These are phyloP conservation scores for Podospora didyma DNA, from an alignment of 495 filamentous ascomycete genomes.

Conservation along the genomic window DNA sequence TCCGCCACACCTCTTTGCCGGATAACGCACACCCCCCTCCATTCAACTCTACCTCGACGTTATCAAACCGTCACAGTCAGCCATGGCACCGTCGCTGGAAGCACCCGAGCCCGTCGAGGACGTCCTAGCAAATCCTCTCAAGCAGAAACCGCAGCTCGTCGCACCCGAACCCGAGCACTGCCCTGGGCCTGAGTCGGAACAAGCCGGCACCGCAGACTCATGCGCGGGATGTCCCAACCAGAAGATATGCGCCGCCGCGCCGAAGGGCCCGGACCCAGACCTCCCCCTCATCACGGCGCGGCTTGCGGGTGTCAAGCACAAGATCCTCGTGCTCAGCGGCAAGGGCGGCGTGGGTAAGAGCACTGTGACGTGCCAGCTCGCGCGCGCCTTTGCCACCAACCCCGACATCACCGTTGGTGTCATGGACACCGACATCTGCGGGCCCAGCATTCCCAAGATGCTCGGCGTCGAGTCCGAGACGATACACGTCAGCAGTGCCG, in stretches of 20 bases:
- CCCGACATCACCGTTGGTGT: slow-evolving; percentile 74
- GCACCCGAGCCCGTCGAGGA: slow-evolving; percentile 60
- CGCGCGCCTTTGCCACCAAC: slow-evolving; percentile 80
- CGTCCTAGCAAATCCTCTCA: slow-evolving; percentile 63
- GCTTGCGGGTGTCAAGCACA: slow-evolving; percentile 77
- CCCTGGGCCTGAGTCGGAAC: slow-evolving; percentile 84
- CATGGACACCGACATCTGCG: slow-evolving; percentile 97
- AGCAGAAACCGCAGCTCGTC: slow-evolving; percentile 72
- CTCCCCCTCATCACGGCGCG: slow-evolving; percentile 81
- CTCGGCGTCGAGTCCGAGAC: slow-evolving; percentile 92
- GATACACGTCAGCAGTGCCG: slow-evolving; percentile 74
- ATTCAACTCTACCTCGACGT: background rate
- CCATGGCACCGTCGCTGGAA: slow-evolving; percentile 59
- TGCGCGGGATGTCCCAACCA: slow-evolving; percentile 96
- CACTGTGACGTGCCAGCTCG: slow-evolving; percentile 82
- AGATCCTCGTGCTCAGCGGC: slow-evolving; percentile 85
- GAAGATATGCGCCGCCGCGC: slow-evolving; percentile 85
- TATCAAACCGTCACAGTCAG: slow-evolving; percentile 5
- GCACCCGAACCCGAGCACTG: slow-evolving; percentile 97
- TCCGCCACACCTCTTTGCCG: slow-evolving; percentile 4
- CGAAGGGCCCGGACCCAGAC: slow-evolving; percentile 95
- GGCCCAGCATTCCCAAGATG: slow-evolving; percentile 94
- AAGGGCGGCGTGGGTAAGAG: slow-evolving; percentile 97
- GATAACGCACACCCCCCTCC: background rate
- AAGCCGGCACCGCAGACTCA: slow-evolving; percentile 80